Base-by-base conservation (phyloP, 208 protist genomes). In the Wallacemonas collosoma region DNA sequence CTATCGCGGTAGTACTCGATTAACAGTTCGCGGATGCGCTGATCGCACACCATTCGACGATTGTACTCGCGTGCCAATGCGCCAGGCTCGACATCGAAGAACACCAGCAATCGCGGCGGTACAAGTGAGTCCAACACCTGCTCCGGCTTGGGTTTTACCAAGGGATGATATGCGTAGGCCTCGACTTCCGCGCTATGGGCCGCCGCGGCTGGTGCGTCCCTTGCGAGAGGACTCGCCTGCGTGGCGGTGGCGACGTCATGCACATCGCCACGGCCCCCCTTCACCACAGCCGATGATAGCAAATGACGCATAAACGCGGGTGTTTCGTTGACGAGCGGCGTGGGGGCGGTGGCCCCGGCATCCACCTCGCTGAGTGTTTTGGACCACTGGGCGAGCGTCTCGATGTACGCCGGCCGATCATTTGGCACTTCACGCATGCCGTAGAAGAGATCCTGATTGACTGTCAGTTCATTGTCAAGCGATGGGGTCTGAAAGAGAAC, bases 121-220 rank as follows among this genome's bases (percentile, higher is more conserved):
- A 81, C 15, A 35, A 81, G 61, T 7, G 76, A 61, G 60, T 81
- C 68, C 41, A 79, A 38, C 36, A 79, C 41, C 8, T 68, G 48
- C 12, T 64, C 61, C 2, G 63, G 14, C 38, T 70, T 57, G n/a
- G 44, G 35, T 40, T 69, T 68, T n/a, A 79, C 68, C 2, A 79
- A 14, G 2, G 74, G 74, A 41, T 68, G 47, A 51, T 53, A 68
- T 3, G 58, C 38, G 74, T 68, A 78, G 11, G 44, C 5, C 1
- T 68, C 45, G 14, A 78, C 39, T 12, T n/a, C 41, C n/a, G 62
- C 62, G 7, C 11, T 14, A 8, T 8, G 47, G 7, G 47, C 47
- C 47, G 47, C 5, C n/a, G 36, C n/a, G 8, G 26, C 58, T 5
- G 58, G 36, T 8, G 8, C 17, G 6, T 12, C 38, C 43, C 41